Conservation (phyloP, 495 filamentous ascomycete genomes). For the Penicillium dipodomyicola region DNA sequence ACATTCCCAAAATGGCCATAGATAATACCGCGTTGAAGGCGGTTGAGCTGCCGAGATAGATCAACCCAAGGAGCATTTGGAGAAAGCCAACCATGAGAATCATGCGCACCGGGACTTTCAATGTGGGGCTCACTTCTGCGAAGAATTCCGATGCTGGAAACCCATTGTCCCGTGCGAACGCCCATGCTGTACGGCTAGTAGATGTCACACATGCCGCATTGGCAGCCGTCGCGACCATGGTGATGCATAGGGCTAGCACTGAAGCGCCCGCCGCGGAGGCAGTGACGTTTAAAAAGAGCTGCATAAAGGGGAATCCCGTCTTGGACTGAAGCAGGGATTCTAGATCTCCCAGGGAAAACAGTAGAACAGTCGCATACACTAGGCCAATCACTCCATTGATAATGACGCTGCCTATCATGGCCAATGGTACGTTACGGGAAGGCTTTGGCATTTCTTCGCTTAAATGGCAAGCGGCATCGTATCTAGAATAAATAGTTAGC, state of each 20-base stretch:
- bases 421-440: slow-evolving; percentile 37
- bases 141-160: slow-evolving; percentile 19
- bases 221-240: slow-evolving; percentile 20
- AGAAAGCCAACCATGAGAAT: slow-evolving; percentile 19
- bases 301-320: slow-evolving; percentile 47
- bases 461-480: slow-evolving; percentile 32
- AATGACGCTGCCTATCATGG: slow-evolving; percentile 42
- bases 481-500: slow-evolving; percentile 14
- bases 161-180: slow-evolving; percentile 24
- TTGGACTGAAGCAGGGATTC: slow-evolving; percentile 27
- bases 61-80: slow-evolving; percentile 38
- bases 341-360: slow-evolving; percentile 46
- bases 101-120: slow-evolving; percentile 26
- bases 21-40: slow-evolving; percentile 46
- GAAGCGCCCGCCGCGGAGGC: slow-evolving; percentile 37
- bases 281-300: slow-evolving; percentile 41
- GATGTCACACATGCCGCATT: slow-evolving; percentile 25
- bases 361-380: slow-evolving; percentile 40
- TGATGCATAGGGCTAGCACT: slow-evolving; percentile 22
- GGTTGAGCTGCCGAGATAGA: slow-evolving; percentile 42
- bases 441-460: slow-evolving; percentile 35
- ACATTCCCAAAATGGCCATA: slow-evolving; percentile 38
- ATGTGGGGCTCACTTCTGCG: slow-evolving; percentile 15
- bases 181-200: slow-evolving; percentile 28
- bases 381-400: slow-evolving; percentile 46